phyloP scores from a whole-genome alignment of 179 eudicot species.

The Gypsophila paniculata region DNA sequence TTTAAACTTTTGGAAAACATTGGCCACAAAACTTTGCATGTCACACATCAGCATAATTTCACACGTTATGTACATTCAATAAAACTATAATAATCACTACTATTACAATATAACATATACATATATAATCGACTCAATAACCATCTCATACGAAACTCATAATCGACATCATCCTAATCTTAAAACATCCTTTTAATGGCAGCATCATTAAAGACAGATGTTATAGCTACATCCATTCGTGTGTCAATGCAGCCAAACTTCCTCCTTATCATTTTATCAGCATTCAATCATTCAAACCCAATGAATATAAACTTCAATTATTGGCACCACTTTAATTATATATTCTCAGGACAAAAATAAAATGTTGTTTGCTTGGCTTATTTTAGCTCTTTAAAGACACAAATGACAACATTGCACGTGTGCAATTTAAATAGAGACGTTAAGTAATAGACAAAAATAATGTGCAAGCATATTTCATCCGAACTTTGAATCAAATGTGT shows the following conservation, averaged over 20 bases:
- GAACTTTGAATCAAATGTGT: not conserved
- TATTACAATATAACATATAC: no score
- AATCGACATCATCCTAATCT: not conserved
- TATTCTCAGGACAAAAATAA: no score
- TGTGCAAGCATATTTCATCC: not conserved
- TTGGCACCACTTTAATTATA: no score
- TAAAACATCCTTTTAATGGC: no score
- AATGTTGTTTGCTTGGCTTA: not conserved
- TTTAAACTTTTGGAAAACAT: no score
- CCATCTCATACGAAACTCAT: no score
- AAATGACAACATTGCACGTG: conserved; percentile 21
- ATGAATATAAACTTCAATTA: conserved; percentile 18
- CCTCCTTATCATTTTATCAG: conserved; percentile 23
- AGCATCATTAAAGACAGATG: conserved; percentile 15
- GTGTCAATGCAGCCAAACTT: conserved; percentile 23
- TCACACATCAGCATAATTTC: no score
- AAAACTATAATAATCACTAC: no score
- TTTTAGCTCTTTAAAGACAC: conserved; percentile 3
- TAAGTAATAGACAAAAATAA: not conserved
- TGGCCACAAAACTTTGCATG: no score
- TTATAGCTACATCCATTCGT: conserved; percentile 13
- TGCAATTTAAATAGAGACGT: not conserved
- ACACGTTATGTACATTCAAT: no score
- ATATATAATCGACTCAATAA: no score
- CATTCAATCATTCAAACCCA: conserved; percentile 22